Conservation (phyloP, 495 filamentous ascomycete species). For the Trichoderma asperelloides region DNA sequence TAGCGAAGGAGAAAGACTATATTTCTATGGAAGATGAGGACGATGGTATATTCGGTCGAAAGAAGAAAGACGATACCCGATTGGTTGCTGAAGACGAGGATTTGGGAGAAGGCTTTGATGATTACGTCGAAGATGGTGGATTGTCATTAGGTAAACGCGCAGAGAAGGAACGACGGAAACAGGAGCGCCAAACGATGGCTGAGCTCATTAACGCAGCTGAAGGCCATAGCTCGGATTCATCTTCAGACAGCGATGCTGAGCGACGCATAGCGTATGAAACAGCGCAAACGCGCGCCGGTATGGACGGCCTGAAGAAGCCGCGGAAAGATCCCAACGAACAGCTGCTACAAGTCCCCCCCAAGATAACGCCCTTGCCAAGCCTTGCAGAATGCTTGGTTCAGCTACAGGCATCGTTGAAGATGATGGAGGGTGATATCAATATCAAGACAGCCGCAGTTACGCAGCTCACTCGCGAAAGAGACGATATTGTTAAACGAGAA, state of each 20-base stretch:
- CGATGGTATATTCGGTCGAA: constrained; percentile 39
- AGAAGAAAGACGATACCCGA: constrained; percentile 57
- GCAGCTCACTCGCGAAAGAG: constrained; percentile 34
- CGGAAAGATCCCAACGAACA: constrained; percentile 3
- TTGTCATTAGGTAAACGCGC: constrained; percentile 72
- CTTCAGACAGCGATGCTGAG: constrained; percentile 72
- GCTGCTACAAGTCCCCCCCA: constrained; percentile 32
- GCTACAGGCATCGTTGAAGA: constrained; percentile 41
- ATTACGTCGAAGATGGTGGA: constrained; percentile 77
- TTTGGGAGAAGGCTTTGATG: constrained; percentile 89
- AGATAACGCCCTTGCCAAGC: constrained; percentile 48
- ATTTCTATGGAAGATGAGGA: constrained; percentile 59
- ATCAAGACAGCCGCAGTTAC: constrained; percentile 49
- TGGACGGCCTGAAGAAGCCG: constrained; percentile 51
- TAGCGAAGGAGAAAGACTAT: constrained; percentile 70
- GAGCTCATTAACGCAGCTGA: constrained; percentile 81
- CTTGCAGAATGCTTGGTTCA: constrained; percentile 41
- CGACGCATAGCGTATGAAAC: constrained; percentile 79
- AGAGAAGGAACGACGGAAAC: constrained; percentile 61
- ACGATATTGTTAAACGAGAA: constrained; percentile 63
- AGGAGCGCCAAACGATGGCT: constrained; percentile 66
- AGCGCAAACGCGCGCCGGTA: constrained; percentile 74
- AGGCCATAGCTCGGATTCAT: constrained; percentile 41
- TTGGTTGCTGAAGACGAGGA: constrained; percentile 84
- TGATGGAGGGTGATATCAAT: constrained; percentile 46